Evolutionary conservation across 129 eudicot species (phyloP), one percentile per base, ranked within the genome.

Genomic region (Deinandra increscens): DNA sequence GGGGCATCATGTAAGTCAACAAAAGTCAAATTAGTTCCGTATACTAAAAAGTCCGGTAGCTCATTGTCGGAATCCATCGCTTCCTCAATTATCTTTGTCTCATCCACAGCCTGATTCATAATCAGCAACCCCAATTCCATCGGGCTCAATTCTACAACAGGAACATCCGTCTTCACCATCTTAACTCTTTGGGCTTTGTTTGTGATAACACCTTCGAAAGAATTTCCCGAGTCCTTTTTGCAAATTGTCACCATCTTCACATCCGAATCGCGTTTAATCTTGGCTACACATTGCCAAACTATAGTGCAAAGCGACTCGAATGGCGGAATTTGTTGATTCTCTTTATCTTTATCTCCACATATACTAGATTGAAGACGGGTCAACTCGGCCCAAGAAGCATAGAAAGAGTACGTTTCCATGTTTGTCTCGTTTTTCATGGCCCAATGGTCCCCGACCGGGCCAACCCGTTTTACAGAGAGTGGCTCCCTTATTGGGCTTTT

Each of bases 11-110:
- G 79, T 19, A 82, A 50, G 71, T 83, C 68, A 41, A 88, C 86
- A 36, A 92, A 86, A 19, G 98, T 92, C 77, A 86, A 66, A 80
- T 86, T 92, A 0, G 86, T 83, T 7, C 98, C 96, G 22, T 92
- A 92, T 8, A 92, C 55, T 22, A 88, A 19, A 64, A 74, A 73
- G 67, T 88, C 89, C 0, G 81, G 29, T 18, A 75, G 19, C 4
- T 85, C 91, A 4, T 71, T 34, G 0, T 78, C 85, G 0, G 44
- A 60, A 60, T 77, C 85, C 70, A 88, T 65, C 2, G 78, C 70
- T n/a, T 86, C 81, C 36, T 74, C 82, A 5, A 92, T 82, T 20
- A 54, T 84, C 9, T 18, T 68, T 6, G 75, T 43, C 69, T 86
- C 95, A 39, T 92, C 88, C 7, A 46, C 23, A 0, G 48, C 83